Base-by-base conservation (phyloP, 768 basidiomycete species). In the Lactarius trivialis region DNA sequence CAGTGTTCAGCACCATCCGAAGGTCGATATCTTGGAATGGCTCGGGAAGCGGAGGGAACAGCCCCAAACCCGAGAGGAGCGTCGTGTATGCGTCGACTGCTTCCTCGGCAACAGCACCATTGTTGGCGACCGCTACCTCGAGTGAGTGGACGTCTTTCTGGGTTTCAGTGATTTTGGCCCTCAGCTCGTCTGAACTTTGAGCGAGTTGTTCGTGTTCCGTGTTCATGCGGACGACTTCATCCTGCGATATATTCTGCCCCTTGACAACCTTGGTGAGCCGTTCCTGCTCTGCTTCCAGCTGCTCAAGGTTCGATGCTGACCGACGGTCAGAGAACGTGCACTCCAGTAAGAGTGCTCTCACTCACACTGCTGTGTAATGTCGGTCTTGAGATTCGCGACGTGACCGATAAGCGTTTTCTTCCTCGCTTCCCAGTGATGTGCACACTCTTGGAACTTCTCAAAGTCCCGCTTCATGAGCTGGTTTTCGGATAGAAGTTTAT, bases 171-270 rank as follows among this genome's bases (percentile, higher is more conserved):
- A 91, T 82, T 70, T 88, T 93, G 63, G 82, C 77, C 65, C 84
- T 87, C 58, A 94, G 82, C 63, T 91, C 89, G 65, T 88, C 85
- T 58, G 93, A 74, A 67, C 82, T 88, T 55, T 85, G 82, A 4
- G 82, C 77, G 37, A 96, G 79, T 30, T 79, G 83, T 68, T 94
- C 91, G 60, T 93, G 88, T 66, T 98, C 94, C 5, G 85, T 85
- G 68, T 88, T 94, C 91, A 99, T 95, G 39, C 85, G 85, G 58
- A 83, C 75, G 45, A 97, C 93, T 73, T 99, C 95, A 72, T 95
- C 92, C 0, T 90, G 89, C 1, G 90, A 84, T 49, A 99, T 80
- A 70, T 97, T 95, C 73, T 99, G 97, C 34, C 77, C 83, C 69
- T 86, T 86, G 32, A 98, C 91, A 2, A 86, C 81, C 0, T 81